Evolutionary conservation across 306 rosid species (phyloP), one percentile per base, ranked within the genome.

Genomic region (Mucuna pruriens): DNA sequence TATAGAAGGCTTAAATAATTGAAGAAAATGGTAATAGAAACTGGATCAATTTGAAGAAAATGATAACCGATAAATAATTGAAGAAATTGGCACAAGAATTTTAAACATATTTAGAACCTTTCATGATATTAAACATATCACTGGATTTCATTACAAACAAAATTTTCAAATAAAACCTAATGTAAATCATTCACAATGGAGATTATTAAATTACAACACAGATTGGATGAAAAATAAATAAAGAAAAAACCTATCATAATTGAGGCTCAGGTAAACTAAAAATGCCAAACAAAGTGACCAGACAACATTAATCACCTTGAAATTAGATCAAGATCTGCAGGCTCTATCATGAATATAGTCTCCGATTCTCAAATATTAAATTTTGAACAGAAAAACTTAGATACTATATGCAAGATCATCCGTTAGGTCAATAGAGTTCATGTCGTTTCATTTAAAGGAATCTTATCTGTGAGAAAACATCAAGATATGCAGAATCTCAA

Each of bases 281-380:
- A 54, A 19, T 17, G 29, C 60, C 17, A 64, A 51, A 20, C 78
- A 40, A 55, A 23, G 34, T 36, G 64, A 38, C 34, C 67, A 65
- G 9, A 67, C 70, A 57, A 78, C 60, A 42, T 7, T 20, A 65
- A 61, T 65, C 58, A 95, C 99, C 99, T 93, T 95, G 91, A 89
- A 86, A 95, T 95, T 46, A 97, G 84, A 87, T 91, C 94, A 77
- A 95, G 83, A 87, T 95, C 99, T 95, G 97, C 88, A 95, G 99
- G 99, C 85, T 95, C 98, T 7, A 97, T 93, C 65, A 80, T 95
- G 97, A 82, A 95, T 91, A 87, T 88, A 89, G 71, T 90, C 86
- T 89, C 93, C 75, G 94, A 84, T 89, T 93, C 67, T 82, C 86
- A 91, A 23, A 76, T 95, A 95, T 54, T 93, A 86, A 74, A 60